Base-by-base conservation (phyloP, 2,329 filamentous ascomycete genomes). In the Calonectria multiphialidica region DNA sequence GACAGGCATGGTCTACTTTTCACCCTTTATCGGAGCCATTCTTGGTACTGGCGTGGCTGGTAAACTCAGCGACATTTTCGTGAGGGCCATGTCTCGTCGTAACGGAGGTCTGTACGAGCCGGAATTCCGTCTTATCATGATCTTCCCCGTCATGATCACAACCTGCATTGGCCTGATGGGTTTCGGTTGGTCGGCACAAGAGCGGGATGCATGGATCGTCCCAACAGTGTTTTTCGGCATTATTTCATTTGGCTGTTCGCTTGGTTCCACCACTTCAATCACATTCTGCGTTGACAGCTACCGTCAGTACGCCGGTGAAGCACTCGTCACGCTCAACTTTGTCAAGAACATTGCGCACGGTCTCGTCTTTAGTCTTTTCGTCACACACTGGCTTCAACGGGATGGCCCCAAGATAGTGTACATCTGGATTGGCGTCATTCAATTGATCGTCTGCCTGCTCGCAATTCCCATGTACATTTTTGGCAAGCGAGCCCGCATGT, bases 401-500 rank as follows among this genome's bases (percentile, higher is more conserved):
- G 92, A 95, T 70, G 96, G 96, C 0, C 88, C 93, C 16, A 95
- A 93, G 84, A 88, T 86, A 13, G 95, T 98, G 0, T 98, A 94
- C 80, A 85, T 98, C 50, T 94, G 92, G 79, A 89, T 98, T 66
- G 96, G 96, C 3, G 89, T 95, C 30, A 97, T 98, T 33, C 96
- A 98, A 83, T 83, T 98, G 35, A 90, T 91, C 15, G 90, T 93
- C 66, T 87, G 98, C 81, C 79, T 95, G 3, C 91, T 89, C 67
- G 94, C 95, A 1, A 92, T 98, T 67, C 96, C 96, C 0, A 95
- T 98, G 93, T 98, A 96, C 82, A 94, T 98, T 21, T 98, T 91
- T 80, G 96, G 96, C n/a, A 98, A 98, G 88, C 87, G 95, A 67
- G 92, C 93, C n/a, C 88, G 96, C n/a, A 98, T 98, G 95, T 98